Evolutionary conservation across 768 basidiomycete genomes (phyloP).

Genomic region (Fomitopsis serialis): DNA sequence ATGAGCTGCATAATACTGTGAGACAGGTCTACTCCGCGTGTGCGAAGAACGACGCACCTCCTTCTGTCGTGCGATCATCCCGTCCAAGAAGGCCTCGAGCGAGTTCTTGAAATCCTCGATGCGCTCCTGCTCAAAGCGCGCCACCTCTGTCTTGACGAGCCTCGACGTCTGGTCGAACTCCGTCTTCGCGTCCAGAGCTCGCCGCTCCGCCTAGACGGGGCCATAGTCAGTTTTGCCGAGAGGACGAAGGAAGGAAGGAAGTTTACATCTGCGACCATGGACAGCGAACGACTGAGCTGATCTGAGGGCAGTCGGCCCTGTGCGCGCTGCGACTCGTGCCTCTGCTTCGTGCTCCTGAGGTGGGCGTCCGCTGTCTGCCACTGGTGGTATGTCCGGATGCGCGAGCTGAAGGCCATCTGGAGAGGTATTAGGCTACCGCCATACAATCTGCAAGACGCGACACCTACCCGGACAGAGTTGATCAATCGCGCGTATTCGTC

Average conservation of each 20-base stretch:
- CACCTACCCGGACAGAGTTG: conserved; percentile 74
- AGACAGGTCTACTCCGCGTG: not conserved
- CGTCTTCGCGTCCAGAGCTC: conserved; percentile 73
- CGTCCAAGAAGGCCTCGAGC: conserved; percentile 79
- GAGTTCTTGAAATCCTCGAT: conserved; percentile 89
- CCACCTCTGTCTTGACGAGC: conserved; percentile 84
- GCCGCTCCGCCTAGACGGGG: conserved; percentile 67
- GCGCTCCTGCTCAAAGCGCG: conserved; percentile 88
- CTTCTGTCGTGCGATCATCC: conserved; percentile 82
- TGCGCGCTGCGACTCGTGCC: conserved; percentile 77
- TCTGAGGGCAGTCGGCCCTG: conserved; percentile 73
- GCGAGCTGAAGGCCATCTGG: conserved; percentile 83
- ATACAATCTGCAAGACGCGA: not conserved
- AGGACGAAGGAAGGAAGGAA: not conserved
- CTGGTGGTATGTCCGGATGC: conserved; percentile 73
- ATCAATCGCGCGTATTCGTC: conserved; percentile 95
- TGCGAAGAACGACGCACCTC: conserved; percentile 13
- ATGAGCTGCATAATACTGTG: conserved; percentile 48
- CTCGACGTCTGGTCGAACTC: conserved; percentile 90
- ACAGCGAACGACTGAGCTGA: conserved; percentile 65
- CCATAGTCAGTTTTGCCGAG: not conserved
- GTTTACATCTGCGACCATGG: conserved; percentile 71
- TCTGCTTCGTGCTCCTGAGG: conserved; percentile 61
- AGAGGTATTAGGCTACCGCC: not conserved
- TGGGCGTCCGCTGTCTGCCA: conserved; percentile 84